Evolutionary conservation across 2,329 filamentous ascomycete genomes (phyloP).

Genomic region (Sporothrix mexicana): DNA sequence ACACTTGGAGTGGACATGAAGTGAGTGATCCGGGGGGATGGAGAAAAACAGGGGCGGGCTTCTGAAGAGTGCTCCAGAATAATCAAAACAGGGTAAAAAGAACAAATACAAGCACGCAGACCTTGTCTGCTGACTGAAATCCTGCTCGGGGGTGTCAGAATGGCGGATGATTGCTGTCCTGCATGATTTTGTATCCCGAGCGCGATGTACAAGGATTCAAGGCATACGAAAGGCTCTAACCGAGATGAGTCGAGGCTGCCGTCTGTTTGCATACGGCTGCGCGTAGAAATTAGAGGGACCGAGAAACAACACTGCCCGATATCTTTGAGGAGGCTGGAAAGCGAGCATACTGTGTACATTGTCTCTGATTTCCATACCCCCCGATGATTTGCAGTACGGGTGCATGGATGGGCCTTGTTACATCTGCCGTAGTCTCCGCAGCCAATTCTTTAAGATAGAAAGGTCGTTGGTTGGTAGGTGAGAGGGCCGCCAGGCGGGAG

Average conservation of each 20-base stretch:
- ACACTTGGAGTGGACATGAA: neutral
- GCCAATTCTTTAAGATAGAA: neutral
- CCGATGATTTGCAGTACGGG: conserved; percentile 16
- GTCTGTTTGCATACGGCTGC: neutral
- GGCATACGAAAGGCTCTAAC: neutral
- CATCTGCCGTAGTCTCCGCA: neutral
- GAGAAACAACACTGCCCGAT: no score
- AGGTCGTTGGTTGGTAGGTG: neutral
- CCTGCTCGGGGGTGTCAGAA: neutral
- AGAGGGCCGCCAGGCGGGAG: neutral
- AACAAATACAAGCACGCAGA: neutral
- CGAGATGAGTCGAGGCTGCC: neutral
- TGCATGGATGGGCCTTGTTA: neutral
- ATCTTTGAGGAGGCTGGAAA: neutral
- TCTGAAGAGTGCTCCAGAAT: neutral
- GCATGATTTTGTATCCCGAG: neutral
- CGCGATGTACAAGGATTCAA: neutral
- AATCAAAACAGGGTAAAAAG: neutral
- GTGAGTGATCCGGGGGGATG: no score
- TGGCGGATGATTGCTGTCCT: neutral
- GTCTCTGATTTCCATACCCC: neutral
- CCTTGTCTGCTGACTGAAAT: neutral
- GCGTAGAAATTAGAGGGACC: neutral
- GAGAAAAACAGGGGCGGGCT: no score
- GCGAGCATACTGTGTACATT: neutral